A percentile compares a stretch with the other conserved stretches of the same genome.
These are phyloP conservation scores for Serendipita vermifera DNA, from an alignment of 768 basidiomycete species.

Conservation along the genomic window DNA sequence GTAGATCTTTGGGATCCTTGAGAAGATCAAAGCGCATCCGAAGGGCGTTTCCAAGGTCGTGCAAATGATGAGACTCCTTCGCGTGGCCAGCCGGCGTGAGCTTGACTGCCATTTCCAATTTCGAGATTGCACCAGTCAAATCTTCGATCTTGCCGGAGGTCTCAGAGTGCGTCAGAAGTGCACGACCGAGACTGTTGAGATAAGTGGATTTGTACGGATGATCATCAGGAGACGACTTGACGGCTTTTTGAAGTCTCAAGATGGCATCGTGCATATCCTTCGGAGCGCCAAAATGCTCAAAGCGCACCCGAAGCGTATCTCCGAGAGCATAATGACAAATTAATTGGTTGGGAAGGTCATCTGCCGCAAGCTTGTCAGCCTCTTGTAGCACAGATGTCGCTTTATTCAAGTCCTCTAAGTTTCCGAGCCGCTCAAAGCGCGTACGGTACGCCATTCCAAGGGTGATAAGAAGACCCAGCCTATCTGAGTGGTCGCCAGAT, in stretches of 20 bases:
- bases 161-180: not conserved
- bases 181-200: not conserved
- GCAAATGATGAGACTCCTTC: not conserved
- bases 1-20: slow-evolving; percentile 10
- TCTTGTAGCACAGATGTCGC: slow-evolving; percentile 14
- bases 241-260: not conserved
- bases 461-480: not conserved
- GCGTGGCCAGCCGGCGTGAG: slow-evolving; percentile 12
- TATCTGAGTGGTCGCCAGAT: not conserved
- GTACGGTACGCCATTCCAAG: not conserved
- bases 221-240: not conserved
- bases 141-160: not conserved
- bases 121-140: not conserved
- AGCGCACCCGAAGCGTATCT: not conserved
- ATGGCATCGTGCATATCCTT: not conserved
- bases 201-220: not conserved
- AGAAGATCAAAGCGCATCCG: slow-evolving; percentile 11
- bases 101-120: not conserved
- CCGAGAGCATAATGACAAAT: not conserved
- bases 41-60: slow-evolving; percentile 14
- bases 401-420: slow-evolving; percentile 20
- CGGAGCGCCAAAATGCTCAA: not conserved
- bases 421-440: slow-evolving; percentile 20
- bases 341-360: not conserved
- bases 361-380: slow-evolving; percentile 15